These are phyloP conservation scores for Trichoderma lentiforme DNA, from an alignment of 2,329 filamentous ascomycete species.

Conservation along the genomic window DNA sequence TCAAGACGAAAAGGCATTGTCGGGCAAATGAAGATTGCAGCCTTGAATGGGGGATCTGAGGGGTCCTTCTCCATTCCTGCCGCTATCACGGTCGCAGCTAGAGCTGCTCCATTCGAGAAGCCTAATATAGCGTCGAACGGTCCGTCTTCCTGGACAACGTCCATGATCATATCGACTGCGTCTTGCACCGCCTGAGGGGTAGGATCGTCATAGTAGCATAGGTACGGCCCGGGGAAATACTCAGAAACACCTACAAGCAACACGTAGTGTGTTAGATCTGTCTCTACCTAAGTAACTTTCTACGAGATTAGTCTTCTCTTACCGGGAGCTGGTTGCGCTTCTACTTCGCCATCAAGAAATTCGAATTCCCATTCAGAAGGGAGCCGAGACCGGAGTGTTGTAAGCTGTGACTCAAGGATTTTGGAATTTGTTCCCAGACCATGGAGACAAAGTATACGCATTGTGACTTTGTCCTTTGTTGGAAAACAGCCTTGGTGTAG, in stretches of 20 bases:
- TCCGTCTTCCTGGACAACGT: background rate
- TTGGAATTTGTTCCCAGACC: background rate
- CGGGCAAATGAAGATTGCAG: background rate
- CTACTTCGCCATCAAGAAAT: background rate
- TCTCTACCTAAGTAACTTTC: background rate
- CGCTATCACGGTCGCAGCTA: background rate
- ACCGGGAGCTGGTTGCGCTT: background rate
- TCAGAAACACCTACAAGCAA: background rate
- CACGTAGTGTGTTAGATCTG: background rate
- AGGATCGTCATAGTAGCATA: background rate
- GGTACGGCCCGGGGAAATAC: background rate
- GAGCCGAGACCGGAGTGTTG: background rate
- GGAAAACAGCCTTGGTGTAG: background rate
- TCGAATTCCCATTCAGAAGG: background rate
- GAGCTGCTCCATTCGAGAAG: background rate
- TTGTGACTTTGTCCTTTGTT: background rate
- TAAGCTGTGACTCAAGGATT: background rate
- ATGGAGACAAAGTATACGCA: background rate
- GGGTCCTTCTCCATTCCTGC: background rate
- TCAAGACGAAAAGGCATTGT: background rate
- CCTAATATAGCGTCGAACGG: background rate
- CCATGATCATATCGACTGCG: background rate
- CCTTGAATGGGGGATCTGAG: background rate
- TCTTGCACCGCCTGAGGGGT: background rate
- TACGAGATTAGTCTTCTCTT: background rate